Percentiles rank a stretch among this genome's conserved stretches.
phyloP scores from a whole-genome alignment of 2,329 filamentous ascomycete species.

The Fusarium oxysporum region DNA sequence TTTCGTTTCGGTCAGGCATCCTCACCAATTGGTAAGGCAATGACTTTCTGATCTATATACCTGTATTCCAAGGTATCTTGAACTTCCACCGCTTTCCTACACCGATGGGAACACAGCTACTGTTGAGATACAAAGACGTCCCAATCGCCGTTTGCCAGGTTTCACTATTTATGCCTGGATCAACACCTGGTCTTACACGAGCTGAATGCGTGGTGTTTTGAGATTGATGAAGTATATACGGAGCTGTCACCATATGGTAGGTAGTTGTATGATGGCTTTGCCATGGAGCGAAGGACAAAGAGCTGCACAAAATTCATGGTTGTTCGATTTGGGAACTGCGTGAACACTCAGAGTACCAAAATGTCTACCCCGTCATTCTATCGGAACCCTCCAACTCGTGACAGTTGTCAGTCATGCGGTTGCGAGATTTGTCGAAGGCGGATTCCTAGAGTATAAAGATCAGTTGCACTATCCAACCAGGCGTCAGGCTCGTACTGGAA shows the following conservation, averaged over 20 bases:
- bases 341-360: not conserved
- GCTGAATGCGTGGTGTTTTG: not conserved
- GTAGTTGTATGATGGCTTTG: not conserved
- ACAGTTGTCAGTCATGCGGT: not conserved
- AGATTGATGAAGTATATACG: too few relatives aligned
- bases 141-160: not conserved
- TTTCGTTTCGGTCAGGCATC: not conserved
- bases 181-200: not conserved
- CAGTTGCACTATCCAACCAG: conserved; percentile 2
- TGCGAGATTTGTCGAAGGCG: conserved; percentile 15
- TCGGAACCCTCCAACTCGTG: not conserved
- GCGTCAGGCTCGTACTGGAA: conserved; percentile 16
- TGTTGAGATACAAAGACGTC: not conserved
- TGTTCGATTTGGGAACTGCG: not conserved
- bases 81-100: not conserved
- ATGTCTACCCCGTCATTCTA: not conserved
- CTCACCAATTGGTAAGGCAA: not conserved
- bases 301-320: not conserved
- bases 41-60: too few relatives aligned
- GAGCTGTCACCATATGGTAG: not conserved
- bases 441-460: conserved; percentile 4
- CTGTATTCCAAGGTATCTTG: not conserved
- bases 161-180: not conserved
- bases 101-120: not conserved
- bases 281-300: not conserved